phyloP scores from a whole-genome alignment of 371 early-diverging fungal genomes.

The Quaeritorhiza haematococci region DNA sequence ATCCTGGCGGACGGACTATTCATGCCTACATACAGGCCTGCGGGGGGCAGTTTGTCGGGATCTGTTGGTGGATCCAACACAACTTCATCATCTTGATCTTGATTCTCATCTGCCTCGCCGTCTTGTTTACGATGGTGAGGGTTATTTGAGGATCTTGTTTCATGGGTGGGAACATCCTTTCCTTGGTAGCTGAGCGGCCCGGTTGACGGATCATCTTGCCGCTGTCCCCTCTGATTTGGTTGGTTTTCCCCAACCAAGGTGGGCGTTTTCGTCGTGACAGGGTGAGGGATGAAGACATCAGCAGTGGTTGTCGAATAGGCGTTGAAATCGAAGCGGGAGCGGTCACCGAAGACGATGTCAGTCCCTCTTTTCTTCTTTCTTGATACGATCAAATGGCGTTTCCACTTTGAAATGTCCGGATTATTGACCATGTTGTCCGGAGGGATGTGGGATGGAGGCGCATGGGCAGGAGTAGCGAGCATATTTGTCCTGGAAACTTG shows the following conservation, averaged over 20 bases:
- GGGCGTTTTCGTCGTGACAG: background rate
- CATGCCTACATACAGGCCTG: too few relatives aligned
- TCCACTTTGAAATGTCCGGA: conserved; percentile 4
- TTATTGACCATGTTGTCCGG: too few relatives aligned
- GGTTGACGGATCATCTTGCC: background rate
- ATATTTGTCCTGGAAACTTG: background rate
- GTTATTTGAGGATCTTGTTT: background rate
- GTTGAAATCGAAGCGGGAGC: background rate
- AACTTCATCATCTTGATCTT: too few relatives aligned
- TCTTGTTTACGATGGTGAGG: too few relatives aligned
- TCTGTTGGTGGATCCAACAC: too few relatives aligned
- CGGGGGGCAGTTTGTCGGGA: too few relatives aligned
- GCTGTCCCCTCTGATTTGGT: background rate
- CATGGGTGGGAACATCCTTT: background rate
- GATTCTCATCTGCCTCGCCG: too few relatives aligned
- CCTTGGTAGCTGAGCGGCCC: background rate
- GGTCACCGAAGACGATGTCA: background rate
- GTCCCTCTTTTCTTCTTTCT: background rate
- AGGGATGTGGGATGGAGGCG: too few relatives aligned
- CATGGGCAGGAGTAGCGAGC: background rate
- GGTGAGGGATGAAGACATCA: background rate
- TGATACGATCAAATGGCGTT: conserved; percentile 12
- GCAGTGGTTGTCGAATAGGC: background rate
- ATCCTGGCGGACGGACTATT: too few relatives aligned
- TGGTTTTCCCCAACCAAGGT: background rate